Percentiles rank a stretch among this genome's conserved stretches.
These are phyloP conservation scores for Mycena floridula DNA, from an alignment of 768 basidiomycete species.

Conservation along the genomic window DNA sequence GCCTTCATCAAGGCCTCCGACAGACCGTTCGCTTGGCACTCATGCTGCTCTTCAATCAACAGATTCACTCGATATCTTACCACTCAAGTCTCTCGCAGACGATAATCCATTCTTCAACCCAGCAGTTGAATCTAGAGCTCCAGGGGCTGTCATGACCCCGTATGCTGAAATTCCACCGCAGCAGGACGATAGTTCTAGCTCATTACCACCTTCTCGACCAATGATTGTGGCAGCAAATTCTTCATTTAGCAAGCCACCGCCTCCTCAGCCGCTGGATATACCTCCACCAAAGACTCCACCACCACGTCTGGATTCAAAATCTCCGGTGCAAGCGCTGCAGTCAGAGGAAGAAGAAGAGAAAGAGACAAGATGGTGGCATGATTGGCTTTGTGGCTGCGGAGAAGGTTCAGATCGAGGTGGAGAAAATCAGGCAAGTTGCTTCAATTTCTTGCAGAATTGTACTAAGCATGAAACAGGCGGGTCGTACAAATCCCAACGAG, in stretches of 20 bases:
- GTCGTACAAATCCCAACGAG: slow-evolving; percentile 64
- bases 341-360: slow-evolving; percentile 20
- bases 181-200: slow-evolving; percentile 1
- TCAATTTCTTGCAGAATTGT: not conserved
- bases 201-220: slow-evolving; percentile 15
- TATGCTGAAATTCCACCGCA: slow-evolving; percentile 12
- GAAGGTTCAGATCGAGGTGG: slow-evolving; percentile 72
- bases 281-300: slow-evolving; percentile 56
- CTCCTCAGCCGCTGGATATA: slow-evolving; percentile 55
- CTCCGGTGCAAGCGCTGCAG: slow-evolving; percentile 22
- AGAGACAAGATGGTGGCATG: slow-evolving; percentile 72
- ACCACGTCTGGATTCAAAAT: slow-evolving; percentile 34
- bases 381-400: slow-evolving; percentile 77
- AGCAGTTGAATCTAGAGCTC: slow-evolving; percentile 8
- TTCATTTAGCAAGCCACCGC: slow-evolving; percentile 26
- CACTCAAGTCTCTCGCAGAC: slow-evolving; percentile 26
- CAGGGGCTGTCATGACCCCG: slow-evolving; percentile 21
- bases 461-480: slow-evolving; percentile 41
- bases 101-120: slow-evolving; percentile 47
- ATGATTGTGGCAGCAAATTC: slow-evolving; percentile 17
- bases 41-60: slow-evolving; percentile 43
- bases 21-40: slow-evolving; percentile 25
- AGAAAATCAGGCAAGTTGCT: slow-evolving; percentile 53
- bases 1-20: slow-evolving; percentile 31
- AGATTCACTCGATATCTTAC: slow-evolving; percentile 48